These are phyloP conservation scores for Magnusiomyces paraingens DNA, from an alignment of 1,139 yeast genomes.

Conservation along the genomic window DNA sequence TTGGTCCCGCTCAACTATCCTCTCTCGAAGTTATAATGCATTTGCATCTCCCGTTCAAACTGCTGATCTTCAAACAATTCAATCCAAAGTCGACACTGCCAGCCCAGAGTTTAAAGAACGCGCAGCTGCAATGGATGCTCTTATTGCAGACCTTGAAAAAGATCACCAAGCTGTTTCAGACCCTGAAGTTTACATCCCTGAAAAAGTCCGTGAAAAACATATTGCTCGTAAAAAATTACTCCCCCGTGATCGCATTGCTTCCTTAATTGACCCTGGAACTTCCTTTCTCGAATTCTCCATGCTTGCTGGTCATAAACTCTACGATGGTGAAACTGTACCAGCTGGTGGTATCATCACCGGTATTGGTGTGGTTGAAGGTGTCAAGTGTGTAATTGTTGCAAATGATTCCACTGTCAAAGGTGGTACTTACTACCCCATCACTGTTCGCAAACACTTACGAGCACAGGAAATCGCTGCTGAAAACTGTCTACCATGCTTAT, in stretches of 20 bases:
- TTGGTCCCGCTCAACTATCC: background rate
- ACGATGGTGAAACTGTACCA: conserved; percentile 30
- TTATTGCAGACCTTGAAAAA: conserved; percentile 19
- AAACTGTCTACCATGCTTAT: conserved; percentile 32
- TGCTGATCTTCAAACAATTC: conserved; percentile 21
- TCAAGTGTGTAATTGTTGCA: conserved; percentile 31
- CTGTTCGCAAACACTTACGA: conserved; percentile 33
- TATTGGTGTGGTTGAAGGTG: conserved; percentile 31
- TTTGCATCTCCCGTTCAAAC: conserved; percentile 19
- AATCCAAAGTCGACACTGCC: conserved; percentile 25
- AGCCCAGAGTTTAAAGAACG: conserved; percentile 27
- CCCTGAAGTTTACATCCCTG: conserved; percentile 26
- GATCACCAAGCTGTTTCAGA: conserved; percentile 24
- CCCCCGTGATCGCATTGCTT: conserved; percentile 32
- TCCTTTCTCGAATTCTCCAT: conserved; percentile 30
- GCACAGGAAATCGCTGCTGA: conserved; percentile 34
- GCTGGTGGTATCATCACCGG: conserved; percentile 35
- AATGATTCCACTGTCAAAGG: conserved; percentile 35
- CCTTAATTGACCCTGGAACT: conserved; percentile 33
- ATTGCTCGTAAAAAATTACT: conserved; percentile 30
- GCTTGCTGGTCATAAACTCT: conserved; percentile 31
- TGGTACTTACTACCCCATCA: conserved; percentile 35
- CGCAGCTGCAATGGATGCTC: conserved; percentile 21
- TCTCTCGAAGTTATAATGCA: background rate
- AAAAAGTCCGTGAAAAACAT: conserved; percentile 35